Conservation (phyloP, 2,329 filamentous ascomycete genomes). For the Neurospora sp. region DNA sequence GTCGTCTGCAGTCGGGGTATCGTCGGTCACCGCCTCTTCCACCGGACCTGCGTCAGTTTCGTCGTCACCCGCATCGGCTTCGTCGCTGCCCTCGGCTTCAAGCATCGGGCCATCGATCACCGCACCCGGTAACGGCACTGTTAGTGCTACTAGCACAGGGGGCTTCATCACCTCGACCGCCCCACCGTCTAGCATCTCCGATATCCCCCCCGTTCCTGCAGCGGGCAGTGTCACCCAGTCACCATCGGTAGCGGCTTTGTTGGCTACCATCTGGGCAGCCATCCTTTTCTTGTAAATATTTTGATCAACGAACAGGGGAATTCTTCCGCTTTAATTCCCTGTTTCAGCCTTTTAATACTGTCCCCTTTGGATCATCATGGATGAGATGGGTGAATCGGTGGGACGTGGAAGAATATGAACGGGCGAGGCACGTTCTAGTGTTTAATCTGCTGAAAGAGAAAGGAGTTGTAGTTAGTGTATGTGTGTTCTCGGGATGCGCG, state of each 20-base stretch:
- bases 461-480: background rate
- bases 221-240: background rate
- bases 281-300: background rate
- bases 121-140: background rate
- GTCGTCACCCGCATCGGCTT: background rate
- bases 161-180: background rate
- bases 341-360: background rate
- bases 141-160: background rate
- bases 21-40: background rate
- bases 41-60: background rate
- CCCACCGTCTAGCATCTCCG: background rate
- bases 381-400: background rate
- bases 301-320: background rate
- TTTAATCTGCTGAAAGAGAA: background rate
- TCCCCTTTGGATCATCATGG: background rate
- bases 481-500: background rate
- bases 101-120: background rate
- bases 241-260: background rate
- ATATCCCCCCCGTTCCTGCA: background rate
- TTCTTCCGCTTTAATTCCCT: background rate
- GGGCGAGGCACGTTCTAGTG: background rate
- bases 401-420: background rate
- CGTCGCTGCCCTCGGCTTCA: conserved; percentile 1
- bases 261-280: conserved; percentile 1
- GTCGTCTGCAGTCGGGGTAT: background rate